Evolutionary conservation across 2,329 filamentous ascomycete species (phyloP).

Genomic region (Pyrenophora graminea): DNA sequence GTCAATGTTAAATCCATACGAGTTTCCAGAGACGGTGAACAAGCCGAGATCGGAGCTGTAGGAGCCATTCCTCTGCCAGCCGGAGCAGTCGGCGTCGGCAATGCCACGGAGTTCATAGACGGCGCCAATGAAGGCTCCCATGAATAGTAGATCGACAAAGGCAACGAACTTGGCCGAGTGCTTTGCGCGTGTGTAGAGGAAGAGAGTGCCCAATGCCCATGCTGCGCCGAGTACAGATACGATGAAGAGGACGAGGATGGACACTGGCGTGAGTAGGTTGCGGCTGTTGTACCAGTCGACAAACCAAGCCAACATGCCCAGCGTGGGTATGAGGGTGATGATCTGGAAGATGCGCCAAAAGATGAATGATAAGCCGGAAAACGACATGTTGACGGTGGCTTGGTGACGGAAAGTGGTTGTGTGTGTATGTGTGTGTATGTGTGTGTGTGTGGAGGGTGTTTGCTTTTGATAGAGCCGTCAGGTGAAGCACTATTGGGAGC

Average conservation of each 20-base stretch:
- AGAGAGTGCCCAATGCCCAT: conserved; percentile 64
- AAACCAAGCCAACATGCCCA: conserved; percentile 66
- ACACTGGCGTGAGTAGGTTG: conserved; percentile 63
- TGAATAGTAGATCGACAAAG: conserved; percentile 64
- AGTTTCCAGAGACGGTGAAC: conserved; percentile 59
- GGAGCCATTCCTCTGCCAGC: conserved; percentile 58
- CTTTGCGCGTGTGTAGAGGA: conserved; percentile 62
- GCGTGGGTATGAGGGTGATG: conserved; percentile 64
- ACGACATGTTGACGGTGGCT: conserved; percentile 46
- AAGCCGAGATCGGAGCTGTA: conserved; percentile 62
- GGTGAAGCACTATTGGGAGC: conserved; percentile 11
- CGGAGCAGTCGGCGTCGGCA: conserved; percentile 67
- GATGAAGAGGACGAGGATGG: conserved; percentile 68
- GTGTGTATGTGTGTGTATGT: not conserved
- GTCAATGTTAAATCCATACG: conserved; percentile 60
- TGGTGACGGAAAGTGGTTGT: conserved; percentile 3
- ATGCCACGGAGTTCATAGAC: conserved; percentile 64
- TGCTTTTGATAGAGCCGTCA: conserved; percentile 13
- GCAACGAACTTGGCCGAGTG: conserved; percentile 64
- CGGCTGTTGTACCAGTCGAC: conserved; percentile 62
- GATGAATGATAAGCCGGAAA: conserved; percentile 63
- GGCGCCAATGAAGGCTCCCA: conserved; percentile 66
- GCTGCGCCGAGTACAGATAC: conserved; percentile 64
- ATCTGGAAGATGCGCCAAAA: conserved; percentile 65
- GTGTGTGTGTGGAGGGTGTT: conserved; percentile 3